These are phyloP conservation scores for Alternaria gansuensis DNA, from an alignment of 2,329 filamentous ascomycete species.

Conservation along the genomic window DNA sequence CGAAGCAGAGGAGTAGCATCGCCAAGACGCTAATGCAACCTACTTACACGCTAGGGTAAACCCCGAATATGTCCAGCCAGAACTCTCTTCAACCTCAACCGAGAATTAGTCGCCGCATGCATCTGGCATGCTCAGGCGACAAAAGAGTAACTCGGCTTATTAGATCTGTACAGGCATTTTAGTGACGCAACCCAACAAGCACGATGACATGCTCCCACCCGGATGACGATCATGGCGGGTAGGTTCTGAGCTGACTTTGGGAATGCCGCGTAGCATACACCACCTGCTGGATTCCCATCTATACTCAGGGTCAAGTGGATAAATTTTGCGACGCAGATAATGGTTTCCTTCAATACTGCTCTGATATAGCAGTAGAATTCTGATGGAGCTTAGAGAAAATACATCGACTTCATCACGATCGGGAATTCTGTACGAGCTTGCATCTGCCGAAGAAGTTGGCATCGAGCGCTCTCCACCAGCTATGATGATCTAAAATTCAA, in stretches of 20 bases:
- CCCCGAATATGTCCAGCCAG: neutral
- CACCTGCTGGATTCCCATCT: neutral
- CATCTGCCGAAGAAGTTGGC: too few relatives aligned
- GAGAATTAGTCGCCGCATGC: neutral
- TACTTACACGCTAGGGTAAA: neutral
- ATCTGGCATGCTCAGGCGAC: neutral
- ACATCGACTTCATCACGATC: neutral
- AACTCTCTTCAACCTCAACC: neutral
- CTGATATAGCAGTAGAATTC: neutral
- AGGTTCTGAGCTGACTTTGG: neutral
- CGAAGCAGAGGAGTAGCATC: neutral
- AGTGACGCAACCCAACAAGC: too few relatives aligned
- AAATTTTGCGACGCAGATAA: too few relatives aligned
- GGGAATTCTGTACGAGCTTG: neutral
- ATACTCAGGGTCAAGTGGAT: too few relatives aligned
- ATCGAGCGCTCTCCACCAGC: too few relatives aligned
- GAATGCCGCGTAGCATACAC: neutral
- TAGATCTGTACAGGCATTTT: too few relatives aligned
- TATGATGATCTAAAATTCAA: too few relatives aligned
- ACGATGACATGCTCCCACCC: too few relatives aligned
- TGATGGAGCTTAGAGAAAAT: neutral
- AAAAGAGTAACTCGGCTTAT: too few relatives aligned
- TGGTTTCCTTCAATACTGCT: too few relatives aligned
- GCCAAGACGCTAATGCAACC: conserved; percentile 1
- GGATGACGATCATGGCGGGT: neutral